Evolutionary conservation across 1,284 basidiomycete species (phyloP), one percentile per base, ranked within the genome.

Genomic region (Psilocybe mexicana): DNA sequence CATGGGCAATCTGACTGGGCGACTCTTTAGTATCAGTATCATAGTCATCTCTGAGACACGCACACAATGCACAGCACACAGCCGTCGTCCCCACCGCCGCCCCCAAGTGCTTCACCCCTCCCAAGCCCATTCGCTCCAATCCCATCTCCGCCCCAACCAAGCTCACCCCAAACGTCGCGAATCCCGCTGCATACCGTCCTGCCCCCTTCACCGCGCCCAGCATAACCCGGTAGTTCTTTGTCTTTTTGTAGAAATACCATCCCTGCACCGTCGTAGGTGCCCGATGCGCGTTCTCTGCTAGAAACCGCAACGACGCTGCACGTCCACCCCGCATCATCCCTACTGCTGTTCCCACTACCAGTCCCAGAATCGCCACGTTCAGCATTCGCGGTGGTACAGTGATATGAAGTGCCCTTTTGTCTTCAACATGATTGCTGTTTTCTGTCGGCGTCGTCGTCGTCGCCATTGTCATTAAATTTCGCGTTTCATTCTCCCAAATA

Each of bases 231-330:
- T 94, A 94, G 76, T 94, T 94, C 74, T 94, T 94, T 43, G 92
- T 93, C 79, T 94, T 94, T 72, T 92, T 90, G 82, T 94, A 94
- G 66, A 92, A 88, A 71, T 94, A 94, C 93, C 92, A 94, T 64
- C 92, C 92, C 63, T 87, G 82, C 57, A 93, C 80, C 30, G 92
- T 94, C 66, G 75, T 87, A 30, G 92, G 92, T 53, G 89, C 79
- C 54, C 90, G 79, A 72, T 94, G 93, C 38, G 86, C 84, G 65
- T 86, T 86, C 67, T 86, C 84, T 24, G 84, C 84, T 47, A 85
- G 70, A 63, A 84, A 86, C 40, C 77, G 77, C 65, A 86, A 68
- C 23, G 79, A 78, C n/a, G 83, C 81, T 24, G 64, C 71, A 72
- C 88, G 81, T 25, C 84, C 84, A 23, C 89, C 91, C n/a, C 90